Conservation (phyloP, 169 alveolate species). For the Cytauxzoon felis region DNA sequence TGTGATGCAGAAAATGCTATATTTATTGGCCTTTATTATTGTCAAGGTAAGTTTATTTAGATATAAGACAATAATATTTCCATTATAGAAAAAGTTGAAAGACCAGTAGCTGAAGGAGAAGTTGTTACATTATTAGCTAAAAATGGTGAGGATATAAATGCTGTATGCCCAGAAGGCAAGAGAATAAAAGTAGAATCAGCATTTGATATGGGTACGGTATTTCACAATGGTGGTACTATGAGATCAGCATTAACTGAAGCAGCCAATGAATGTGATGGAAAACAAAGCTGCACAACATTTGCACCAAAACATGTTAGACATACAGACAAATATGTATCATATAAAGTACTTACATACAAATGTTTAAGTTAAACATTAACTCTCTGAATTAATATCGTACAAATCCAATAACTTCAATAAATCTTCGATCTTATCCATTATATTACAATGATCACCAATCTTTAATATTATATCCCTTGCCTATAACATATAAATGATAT, state of each 20-base stretch:
- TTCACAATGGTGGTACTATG: constrained; percentile 39
- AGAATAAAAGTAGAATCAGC: constrained; percentile 14
- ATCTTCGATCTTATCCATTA: constrained; percentile 27
- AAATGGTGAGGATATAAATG: constrained; percentile 1
- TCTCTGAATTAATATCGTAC: too few species aligned
- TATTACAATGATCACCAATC: constrained; percentile 44
- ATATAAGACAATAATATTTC: neutral
- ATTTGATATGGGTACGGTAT: constrained; percentile 9
- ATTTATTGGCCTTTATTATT: constrained; percentile 38
- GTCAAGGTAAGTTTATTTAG: constrained; percentile 17
- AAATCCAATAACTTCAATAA: too few species aligned
- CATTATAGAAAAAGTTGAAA: neutral
- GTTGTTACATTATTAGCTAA: constrained; percentile 17
- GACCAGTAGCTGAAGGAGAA: constrained; percentile 25
- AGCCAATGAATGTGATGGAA: constrained; percentile 24
- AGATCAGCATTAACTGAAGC: constrained; percentile 14
- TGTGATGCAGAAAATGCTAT: constrained; percentile 14
- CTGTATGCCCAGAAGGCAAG: constrained; percentile 46
- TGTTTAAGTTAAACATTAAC: too few species aligned
- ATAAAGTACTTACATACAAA: constrained; percentile 6
- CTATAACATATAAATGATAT: neutral
- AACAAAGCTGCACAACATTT: constrained; percentile 29
- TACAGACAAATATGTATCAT: neutral
- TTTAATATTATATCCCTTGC: constrained; percentile 25
- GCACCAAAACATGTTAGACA: neutral